phyloP scores from a whole-genome alignment of 2,329 filamentous ascomycete genomes.

The Zymoseptoria brevis region DNA sequence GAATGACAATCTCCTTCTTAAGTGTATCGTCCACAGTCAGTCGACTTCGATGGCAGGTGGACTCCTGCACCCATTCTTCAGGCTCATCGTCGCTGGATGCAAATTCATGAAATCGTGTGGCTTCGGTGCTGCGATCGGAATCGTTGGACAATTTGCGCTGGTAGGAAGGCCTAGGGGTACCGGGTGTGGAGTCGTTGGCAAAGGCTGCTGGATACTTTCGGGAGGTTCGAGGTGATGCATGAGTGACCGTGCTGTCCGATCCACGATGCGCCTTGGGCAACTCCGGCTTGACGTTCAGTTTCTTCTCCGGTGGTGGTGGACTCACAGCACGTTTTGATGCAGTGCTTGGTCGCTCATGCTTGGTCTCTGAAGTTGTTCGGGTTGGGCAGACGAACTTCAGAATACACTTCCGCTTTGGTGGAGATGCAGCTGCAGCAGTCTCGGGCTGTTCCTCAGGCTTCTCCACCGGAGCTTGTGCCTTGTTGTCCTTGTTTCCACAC shows the following conservation, averaged over 20 bases:
- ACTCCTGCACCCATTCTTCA: conserved; percentile 83
- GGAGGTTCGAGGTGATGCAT: conserved; percentile 38
- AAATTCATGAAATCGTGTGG: conserved; percentile 77
- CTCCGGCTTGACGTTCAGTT: conserved; percentile 7
- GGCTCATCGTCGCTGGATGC: conserved; percentile 72
- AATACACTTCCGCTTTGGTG: conserved; percentile 48
- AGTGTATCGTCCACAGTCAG: conserved; percentile 87
- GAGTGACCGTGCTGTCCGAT: conserved; percentile 44
- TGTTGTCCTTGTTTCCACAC: conserved; percentile 56
- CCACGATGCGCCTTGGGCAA: conserved; percentile 34
- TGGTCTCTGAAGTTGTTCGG: conserved; percentile 37
- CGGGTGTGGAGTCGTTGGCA: conserved; percentile 8
- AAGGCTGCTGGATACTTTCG: conserved; percentile 31
- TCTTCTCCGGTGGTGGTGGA: conserved; percentile 33
- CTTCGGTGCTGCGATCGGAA: conserved; percentile 43
- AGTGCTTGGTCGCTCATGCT: conserved; percentile 23
- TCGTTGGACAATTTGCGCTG: conserved; percentile 21
- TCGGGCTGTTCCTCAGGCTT: conserved; percentile 3
- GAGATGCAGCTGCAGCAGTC: conserved; percentile 20
- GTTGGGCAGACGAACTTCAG: conserved; percentile 71
- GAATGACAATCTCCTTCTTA: conserved; percentile 80
- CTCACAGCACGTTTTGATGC: conserved; percentile 30
- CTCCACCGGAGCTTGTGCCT: conserved; percentile 30
- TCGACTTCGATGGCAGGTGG: conserved; percentile 55
- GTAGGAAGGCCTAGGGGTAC: conserved; percentile 27